Evolutionary conservation across 305 asterid genomes (phyloP).

Genomic region (Petunia hybrid): DNA sequence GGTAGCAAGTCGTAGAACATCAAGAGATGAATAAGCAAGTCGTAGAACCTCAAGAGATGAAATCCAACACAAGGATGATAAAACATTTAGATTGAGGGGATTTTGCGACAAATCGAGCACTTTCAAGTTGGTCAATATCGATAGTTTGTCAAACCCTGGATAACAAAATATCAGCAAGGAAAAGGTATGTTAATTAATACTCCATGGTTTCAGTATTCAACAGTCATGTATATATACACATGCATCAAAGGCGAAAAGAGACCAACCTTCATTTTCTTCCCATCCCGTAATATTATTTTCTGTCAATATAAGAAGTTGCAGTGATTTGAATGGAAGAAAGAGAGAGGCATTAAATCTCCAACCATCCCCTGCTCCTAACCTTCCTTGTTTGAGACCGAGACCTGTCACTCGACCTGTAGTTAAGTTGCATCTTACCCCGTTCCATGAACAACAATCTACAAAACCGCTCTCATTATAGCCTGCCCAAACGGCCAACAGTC

Average conservation of each 20-base stretch:
- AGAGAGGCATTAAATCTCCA: conserved; percentile 9
- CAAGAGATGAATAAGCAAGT: not conserved
- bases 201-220: not conserved
- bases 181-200: not conserved
- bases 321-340: not conserved
- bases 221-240: not conserved
- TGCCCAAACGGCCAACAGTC: not conserved
- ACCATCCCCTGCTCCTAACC: not conserved
- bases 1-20: too few species aligned
- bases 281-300: not conserved
- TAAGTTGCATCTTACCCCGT: not conserved
- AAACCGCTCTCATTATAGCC: not conserved
- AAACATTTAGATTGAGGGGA: not conserved
- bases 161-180: not conserved
- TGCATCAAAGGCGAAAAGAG: not conserved
- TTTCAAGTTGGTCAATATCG: not conserved
- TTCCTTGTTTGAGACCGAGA: not conserved
- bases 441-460: not conserved
- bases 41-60: conserved; percentile 20
- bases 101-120: not conserved
- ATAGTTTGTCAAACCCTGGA: not conserved
- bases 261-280: not conserved
- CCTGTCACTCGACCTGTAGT: not conserved
- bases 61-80: not conserved
- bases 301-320: not conserved